Evolutionary conservation across 805 yeast species (phyloP), one percentile per base, ranked within the genome.

Genomic region (Yamadazyma akitaensis): DNA sequence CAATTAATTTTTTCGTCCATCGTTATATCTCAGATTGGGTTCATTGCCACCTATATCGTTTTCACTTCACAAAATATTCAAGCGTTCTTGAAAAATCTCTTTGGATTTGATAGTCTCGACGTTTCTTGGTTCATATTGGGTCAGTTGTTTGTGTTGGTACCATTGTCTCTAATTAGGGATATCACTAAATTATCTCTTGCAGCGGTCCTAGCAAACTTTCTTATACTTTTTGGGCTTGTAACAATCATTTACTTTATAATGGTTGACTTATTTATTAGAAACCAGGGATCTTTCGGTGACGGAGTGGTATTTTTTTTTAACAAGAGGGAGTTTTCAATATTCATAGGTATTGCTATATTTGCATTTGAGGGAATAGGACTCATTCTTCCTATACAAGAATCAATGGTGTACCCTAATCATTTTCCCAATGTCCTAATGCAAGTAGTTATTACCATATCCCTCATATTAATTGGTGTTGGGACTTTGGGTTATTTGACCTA

Each of bases 311-410:
- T 64, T 42, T 60, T 65, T 30, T 76, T 85, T 65, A 85, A 85
- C 61, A 50, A 68, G 26, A 69, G 74, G 4, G 74, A 74, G 42
- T 86, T 88, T 74, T 80, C 92, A 0, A 64, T 87, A 40, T 86
- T 86, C 58, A 81, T 86, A 42, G 95, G 95, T 8, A 88, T 87
- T 6, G 91, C 92, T 2, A 86, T 87, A 26, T 87, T 87, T 69
- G 89, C 94, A n/a, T 87, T 85, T 59, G 95, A 87, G 66, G 95
- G 95, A 1, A 85, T 87, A 47, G 94, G 95, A 0, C 69, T 87
- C 40, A 84, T 87, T 42, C 83, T 87, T 19, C 95, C 95, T 0
- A 84, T 87, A 44, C 89, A 86, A 57, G 88, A 86, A 54, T 84
- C 94, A 1, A 87, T 87, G 94, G 76, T 73, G 42, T 67, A 84